These are phyloP conservation scores for Rhizopogon sp. DNA, from an alignment of 768 basidiomycete genomes.

Conservation along the genomic window DNA sequence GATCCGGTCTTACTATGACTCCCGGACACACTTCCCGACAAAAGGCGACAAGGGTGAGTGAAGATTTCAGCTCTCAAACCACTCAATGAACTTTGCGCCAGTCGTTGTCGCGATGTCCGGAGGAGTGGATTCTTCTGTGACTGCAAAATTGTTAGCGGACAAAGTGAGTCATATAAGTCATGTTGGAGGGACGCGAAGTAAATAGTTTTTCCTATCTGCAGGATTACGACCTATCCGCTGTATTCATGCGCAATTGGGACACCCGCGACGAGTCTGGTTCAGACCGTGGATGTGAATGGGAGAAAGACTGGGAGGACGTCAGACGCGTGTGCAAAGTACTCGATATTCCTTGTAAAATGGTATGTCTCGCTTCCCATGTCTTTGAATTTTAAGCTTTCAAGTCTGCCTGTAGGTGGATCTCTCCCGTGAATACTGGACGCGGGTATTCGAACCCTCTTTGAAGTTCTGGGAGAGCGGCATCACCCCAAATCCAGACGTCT, in stretches of 20 bases:
- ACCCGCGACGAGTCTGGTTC: conserved; percentile 75
- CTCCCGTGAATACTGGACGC: conserved; percentile 86
- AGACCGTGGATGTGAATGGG: conserved; percentile 91
- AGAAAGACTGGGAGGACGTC: conserved; percentile 92
- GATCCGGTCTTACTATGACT: conserved; percentile 13
- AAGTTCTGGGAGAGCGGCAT: conserved; percentile 69
- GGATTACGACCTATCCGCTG: conserved; percentile 80
- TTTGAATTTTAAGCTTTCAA: conserved; percentile 1
- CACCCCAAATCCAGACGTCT: conserved; percentile 92
- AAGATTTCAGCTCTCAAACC: neutral
- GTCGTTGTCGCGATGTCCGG: conserved; percentile 94
- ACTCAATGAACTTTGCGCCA: conserved; percentile 21
- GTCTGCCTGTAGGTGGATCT: conserved; percentile 62
- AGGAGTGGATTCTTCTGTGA: conserved; percentile 91
- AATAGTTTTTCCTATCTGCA: conserved; percentile 19
- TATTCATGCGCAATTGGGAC: conserved; percentile 98
- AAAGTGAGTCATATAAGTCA: conserved; percentile 36
- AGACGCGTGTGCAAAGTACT: conserved; percentile 69
- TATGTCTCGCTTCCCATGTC: conserved; percentile 18
- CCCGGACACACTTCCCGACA: conserved; percentile 8
- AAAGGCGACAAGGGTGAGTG: conserved; percentile 24
- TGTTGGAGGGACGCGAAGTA: neutral
- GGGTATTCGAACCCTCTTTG: conserved; percentile 86
- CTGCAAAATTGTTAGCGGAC: conserved; percentile 70
- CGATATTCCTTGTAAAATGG: conserved; percentile 73